These are phyloP conservation scores for Nemania sp. DNA, from an alignment of 2,329 filamentous ascomycete genomes.

Conservation along the genomic window DNA sequence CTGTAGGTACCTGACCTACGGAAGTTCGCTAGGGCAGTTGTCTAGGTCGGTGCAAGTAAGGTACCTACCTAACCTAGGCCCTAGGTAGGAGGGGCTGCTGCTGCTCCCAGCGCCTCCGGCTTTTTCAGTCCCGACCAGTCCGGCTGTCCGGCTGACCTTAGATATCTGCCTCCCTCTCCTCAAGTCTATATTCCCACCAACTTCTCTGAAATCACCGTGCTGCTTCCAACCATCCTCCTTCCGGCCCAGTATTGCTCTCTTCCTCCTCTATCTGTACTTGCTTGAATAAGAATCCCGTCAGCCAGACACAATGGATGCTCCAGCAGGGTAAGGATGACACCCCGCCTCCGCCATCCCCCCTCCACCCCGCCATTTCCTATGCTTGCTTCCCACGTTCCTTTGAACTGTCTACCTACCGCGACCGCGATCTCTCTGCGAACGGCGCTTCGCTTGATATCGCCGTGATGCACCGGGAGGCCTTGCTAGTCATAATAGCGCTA, in stretches of 20 bases:
- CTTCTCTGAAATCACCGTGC: slow-evolving; percentile 22
- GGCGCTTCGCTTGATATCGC: slow-evolving; percentile 15
- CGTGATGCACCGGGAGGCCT: not conserved
- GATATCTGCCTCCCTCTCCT: slow-evolving; percentile 25
- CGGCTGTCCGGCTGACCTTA: slow-evolving; percentile 10
- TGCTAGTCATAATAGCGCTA: slow-evolving; percentile 25
- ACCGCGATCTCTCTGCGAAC: slow-evolving; percentile 20
- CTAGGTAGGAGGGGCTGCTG: not conserved
- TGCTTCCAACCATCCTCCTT: not conserved
- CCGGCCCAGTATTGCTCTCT: not conserved
- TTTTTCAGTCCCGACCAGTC: slow-evolving; percentile 18
- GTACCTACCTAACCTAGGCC: no score
- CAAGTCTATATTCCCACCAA: slow-evolving; percentile 11
- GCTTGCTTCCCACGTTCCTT: no score
- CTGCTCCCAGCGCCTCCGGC: slow-evolving; percentile 15
- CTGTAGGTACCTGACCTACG: no score
- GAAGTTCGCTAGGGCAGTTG: no score
- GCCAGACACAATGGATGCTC: slow-evolving; percentile 38
- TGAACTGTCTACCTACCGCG: slow-evolving; percentile 16
- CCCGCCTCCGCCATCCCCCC: slow-evolving; percentile 42
- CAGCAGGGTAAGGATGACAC: slow-evolving; percentile 41
- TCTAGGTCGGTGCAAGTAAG: no score
- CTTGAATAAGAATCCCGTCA: slow-evolving; percentile 15
- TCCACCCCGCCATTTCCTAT: slow-evolving; percentile 41
- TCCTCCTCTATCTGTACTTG: slow-evolving; percentile 17